Evolutionary conservation across 2,329 filamentous ascomycete species (phyloP).

Genomic region (Beauveria sp.): DNA sequence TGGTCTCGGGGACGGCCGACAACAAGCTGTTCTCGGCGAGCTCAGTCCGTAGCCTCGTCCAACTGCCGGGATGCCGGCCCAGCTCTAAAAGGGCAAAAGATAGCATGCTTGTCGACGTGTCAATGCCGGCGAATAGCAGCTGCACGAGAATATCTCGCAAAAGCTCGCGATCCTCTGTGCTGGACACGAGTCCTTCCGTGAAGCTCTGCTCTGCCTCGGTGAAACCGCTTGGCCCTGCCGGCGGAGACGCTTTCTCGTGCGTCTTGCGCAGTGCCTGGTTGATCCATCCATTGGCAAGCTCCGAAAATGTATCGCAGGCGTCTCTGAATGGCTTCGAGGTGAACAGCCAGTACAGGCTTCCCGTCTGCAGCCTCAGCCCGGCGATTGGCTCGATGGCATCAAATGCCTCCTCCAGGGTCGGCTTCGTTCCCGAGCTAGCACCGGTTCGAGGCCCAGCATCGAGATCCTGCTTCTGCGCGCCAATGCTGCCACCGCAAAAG

Average conservation of each 20-base stretch:
- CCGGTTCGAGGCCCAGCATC: neutral
- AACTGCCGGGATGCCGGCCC: neutral
- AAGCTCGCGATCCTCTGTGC: neutral
- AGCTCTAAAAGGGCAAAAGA: neutral
- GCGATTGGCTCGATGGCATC: neutral
- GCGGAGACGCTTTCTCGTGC: neutral
- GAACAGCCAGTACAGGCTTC: neutral
- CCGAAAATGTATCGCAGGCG: neutral
- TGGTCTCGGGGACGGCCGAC: neutral
- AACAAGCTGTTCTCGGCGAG: neutral
- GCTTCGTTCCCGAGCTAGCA: neutral
- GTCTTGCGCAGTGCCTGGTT: neutral
- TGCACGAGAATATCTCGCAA: slow-evolving; percentile 1
- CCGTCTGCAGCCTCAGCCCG: neutral
- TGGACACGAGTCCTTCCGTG: neutral
- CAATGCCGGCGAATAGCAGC: slow-evolving; percentile 2
- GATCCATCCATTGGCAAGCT: neutral
- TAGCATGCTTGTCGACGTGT: slow-evolving; percentile 4
- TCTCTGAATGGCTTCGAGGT: neutral
- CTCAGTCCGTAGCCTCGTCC: neutral
- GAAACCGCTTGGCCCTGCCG: neutral
- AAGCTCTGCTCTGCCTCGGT: neutral
- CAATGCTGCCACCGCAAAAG: slow-evolving; percentile 1
- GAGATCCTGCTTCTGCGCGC: neutral
- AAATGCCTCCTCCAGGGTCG: neutral